Base-by-base conservation (phyloP, 805 yeast genomes). In the Saturnispora zaruensis region DNA sequence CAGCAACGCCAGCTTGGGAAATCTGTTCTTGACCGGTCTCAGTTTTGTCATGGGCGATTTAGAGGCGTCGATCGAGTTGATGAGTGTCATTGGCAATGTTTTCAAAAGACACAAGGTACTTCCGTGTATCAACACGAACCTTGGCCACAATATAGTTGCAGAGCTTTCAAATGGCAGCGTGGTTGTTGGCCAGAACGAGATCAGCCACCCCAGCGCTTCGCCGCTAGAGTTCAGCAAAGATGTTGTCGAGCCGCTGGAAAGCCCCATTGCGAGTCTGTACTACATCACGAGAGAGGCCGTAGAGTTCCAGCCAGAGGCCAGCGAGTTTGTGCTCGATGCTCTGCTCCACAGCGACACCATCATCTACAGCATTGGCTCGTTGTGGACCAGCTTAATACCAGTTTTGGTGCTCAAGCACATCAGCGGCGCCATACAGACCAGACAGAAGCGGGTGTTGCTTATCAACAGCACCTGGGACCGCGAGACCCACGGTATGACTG, bases 141-240 rank as follows among this genome's bases (percentile, higher is more conserved):
- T 85, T 67, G 81, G 90, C 14, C 87, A 87, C 56, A 95, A 89
- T 59, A 88, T 90, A 25, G 81, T 91, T 45, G 96, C 96, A 0
- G 57, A 76, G 26, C 69, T 90, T 41, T 68, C 69, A 32, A 77
- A 87, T 64, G 96, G 95, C 2, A 70, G 75, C 4, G 71, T 84
- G 2, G 82, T 90, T 33, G 84, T 90, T 0, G 98, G 98, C 11
- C 98, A 90, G 64, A 83, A 91, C 3, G 96, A 89, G 61, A 90
- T 90, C 9, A 87, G 96, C 1, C 98, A 90, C 66, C 98, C 98
- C 3, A 53, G 59, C n/a, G 14, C 33, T 6, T 16, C 95, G 0
- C 96, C 89, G 59, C 67, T 89, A 33, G 83, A 79, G 59, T 85
- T 87, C 63, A 75, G 77, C 52, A 85, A 85, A 59, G 71, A 74